phyloP scores from a whole-genome alignment of 441 rosid species.

The Pelargonium australe region DNA sequence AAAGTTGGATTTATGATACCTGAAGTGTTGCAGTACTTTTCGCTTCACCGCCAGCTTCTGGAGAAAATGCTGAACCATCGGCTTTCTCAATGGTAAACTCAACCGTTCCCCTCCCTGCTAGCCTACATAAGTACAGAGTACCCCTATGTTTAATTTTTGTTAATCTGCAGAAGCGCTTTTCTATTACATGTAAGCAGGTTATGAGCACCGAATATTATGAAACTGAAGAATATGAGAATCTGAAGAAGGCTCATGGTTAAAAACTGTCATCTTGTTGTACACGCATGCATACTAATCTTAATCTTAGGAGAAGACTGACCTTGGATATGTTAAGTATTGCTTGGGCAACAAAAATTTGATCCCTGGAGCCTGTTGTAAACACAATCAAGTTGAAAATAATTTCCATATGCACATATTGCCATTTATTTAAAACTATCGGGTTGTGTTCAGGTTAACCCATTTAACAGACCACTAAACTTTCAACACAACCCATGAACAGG shows the following conservation, averaged over 20 bases:
- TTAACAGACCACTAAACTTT: not conserved
- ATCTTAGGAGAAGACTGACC: constrained; percentile 36
- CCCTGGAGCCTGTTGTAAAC: constrained; percentile 75
- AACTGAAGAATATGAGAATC: not conserved
- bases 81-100: constrained; percentile 74
- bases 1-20: constrained; percentile 30
- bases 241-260: not conserved
- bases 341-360: constrained; percentile 81
- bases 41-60: constrained; percentile 66
- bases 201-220: not conserved
- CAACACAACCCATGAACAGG: not conserved
- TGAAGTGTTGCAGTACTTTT: constrained; percentile 70
- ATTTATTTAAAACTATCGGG: not conserved
- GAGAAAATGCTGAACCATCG: constrained; percentile 75
- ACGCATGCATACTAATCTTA: not conserved
- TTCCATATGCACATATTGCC: constrained; percentile 10
- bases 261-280: not conserved
- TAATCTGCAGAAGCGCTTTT: not conserved
- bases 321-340: constrained; percentile 81
- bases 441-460: not conserved
- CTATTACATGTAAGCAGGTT: not conserved
- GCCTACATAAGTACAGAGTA: constrained; percentile 36
- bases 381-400: constrained; percentile 20
- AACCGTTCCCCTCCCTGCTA: constrained; percentile 76
- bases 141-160: not conserved